Base-by-base conservation (phyloP, 495 filamentous ascomycete species). In the Penicillium cosmopolitanum region DNA sequence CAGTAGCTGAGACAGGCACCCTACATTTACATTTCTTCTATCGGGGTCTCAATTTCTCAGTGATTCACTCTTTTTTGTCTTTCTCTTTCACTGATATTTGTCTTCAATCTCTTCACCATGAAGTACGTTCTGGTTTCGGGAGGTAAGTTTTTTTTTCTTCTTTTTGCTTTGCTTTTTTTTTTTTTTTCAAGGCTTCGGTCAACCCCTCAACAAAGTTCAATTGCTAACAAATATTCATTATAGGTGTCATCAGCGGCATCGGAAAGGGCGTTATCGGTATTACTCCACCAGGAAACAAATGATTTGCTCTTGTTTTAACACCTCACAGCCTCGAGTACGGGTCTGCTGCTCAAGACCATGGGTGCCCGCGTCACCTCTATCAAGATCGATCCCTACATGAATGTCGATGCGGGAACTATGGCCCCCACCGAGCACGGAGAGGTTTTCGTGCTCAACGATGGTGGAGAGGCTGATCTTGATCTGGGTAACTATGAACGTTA, bases 401-500 rank as follows among this genome's bases (percentile, higher is more conserved):
- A 77, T 35, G 68, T 93, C 67, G 91, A 96, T 85, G 93, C 92
- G 12, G 93, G 92, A 46, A 85, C 84, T 33, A 91, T 90, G 88
- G 84, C 84, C 59, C 91, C 91, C 33, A 88, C 80, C 51, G 90
- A 93, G 90, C 89, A 90, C 67, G 89, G 89, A 36, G 89, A 92
- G 68, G 84, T 86, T 53, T 93, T 87, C 61, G 89, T 92, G 21
- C 80, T 87, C 38, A 81, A 88, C 68, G 89, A 92, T 65, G 88
- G 89, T 50, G 90, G 88, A 55, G 92, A 96, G 76, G 85, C 87
- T 51, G 95, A 98, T 74, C 84, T 98, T 11, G 95, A 98, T 73
- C 84, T 98, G 18, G 95, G 95, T 43, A 97, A 98, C 78, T 98
- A 98, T 73, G 94, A 98, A 75, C 64, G 67, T 10, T 70, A 70